A percentile compares a stretch with the other conserved stretches of the same genome.
These are phyloP conservation scores for Mayamaea pseudoterrestris DNA, from an alignment of 108 stramenopile species.

Conservation along the genomic window DNA sequence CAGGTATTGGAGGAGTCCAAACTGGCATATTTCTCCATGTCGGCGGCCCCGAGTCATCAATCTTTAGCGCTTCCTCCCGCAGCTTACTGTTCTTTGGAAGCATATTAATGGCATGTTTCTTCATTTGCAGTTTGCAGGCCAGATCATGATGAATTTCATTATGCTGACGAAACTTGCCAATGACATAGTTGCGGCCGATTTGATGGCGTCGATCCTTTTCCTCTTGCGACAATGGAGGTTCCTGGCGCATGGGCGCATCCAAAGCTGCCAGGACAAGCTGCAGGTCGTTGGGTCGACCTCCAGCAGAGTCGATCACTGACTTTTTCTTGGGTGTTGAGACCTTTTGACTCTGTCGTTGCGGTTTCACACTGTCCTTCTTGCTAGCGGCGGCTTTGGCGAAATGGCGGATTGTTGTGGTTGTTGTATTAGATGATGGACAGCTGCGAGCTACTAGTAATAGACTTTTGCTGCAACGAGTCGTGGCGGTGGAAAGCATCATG, in stretches of 20 bases:
- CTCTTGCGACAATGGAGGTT: conserved; percentile 28
- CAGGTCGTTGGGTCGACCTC: too few relatives aligned
- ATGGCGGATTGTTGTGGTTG: too few relatives aligned
- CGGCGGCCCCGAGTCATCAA: conserved; percentile 13
- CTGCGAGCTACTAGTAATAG: too few relatives aligned
- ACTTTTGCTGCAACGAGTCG: too few relatives aligned
- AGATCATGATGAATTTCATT: conserved; percentile 69
- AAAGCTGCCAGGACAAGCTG: conserved; percentile 22
- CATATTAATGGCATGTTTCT: conserved; percentile 62
- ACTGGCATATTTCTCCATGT: conserved; percentile 1
- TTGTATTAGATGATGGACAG: too few relatives aligned
- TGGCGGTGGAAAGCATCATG: too few relatives aligned
- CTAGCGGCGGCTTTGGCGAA: too few relatives aligned
- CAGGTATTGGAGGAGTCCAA: conserved; percentile 5
- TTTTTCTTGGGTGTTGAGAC: too few relatives aligned
- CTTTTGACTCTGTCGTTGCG: too few relatives aligned
- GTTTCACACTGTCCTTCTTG: too few relatives aligned
- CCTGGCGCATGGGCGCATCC: conserved; percentile 21
- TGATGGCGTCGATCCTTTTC: conserved; percentile 49
- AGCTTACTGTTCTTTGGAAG: conserved; percentile 44
- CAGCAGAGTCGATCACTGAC: too few relatives aligned
- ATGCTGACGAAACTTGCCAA: conserved; percentile 60
- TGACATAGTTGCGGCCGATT: conserved; percentile 59
- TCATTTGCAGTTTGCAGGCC: conserved; percentile 62
- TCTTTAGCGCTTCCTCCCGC: conserved; percentile 38